These are phyloP conservation scores for Pseudocohnilembus persalinus DNA, from an alignment of 169 alveolate genomes.

Conservation along the genomic window DNA sequence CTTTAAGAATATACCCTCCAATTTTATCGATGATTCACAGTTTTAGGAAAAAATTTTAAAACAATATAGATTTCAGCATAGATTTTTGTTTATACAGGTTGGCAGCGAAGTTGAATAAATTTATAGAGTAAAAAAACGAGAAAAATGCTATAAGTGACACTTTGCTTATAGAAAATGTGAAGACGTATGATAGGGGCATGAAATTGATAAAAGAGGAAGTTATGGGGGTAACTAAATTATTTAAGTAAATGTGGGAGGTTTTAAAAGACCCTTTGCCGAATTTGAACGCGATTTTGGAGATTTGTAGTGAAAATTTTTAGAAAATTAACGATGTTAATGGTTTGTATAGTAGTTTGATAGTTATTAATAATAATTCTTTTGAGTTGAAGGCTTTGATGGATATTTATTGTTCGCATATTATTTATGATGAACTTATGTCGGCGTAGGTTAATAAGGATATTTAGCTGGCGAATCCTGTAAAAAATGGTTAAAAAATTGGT, in stretches of 20 bases:
- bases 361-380: slow-evolving; percentile 22
- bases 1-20: slow-evolving; percentile 35
- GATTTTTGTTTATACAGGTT: slow-evolving; percentile 44
- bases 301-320: slow-evolving; percentile 18
- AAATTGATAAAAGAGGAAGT: slow-evolving; percentile 17
- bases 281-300: slow-evolving; percentile 26
- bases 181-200: slow-evolving; percentile 35
- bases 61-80: slow-evolving; percentile 21
- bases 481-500: too few species aligned
- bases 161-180: slow-evolving; percentile 30
- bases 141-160: slow-evolving; percentile 22
- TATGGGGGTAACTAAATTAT: slow-evolving; percentile 13
- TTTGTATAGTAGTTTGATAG: slow-evolving; percentile 12
- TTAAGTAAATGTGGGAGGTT: slow-evolving; percentile 33
- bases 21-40: slow-evolving; percentile 12
- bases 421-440: slow-evolving; percentile 34
- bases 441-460: slow-evolving; percentile 34
- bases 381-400: slow-evolving; percentile 38
- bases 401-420: slow-evolving; percentile 24
- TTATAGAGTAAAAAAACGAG: slow-evolving; percentile 24
- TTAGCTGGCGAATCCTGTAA: not conserved
- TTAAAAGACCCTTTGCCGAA: slow-evolving; percentile 31
- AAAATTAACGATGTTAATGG: slow-evolving; percentile 11
- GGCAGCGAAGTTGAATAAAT: slow-evolving; percentile 14
- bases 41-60: slow-evolving; percentile 34